Conservation (phyloP, 495 filamentous ascomycete genomes). For the Chaetomium cochliodes region DNA sequence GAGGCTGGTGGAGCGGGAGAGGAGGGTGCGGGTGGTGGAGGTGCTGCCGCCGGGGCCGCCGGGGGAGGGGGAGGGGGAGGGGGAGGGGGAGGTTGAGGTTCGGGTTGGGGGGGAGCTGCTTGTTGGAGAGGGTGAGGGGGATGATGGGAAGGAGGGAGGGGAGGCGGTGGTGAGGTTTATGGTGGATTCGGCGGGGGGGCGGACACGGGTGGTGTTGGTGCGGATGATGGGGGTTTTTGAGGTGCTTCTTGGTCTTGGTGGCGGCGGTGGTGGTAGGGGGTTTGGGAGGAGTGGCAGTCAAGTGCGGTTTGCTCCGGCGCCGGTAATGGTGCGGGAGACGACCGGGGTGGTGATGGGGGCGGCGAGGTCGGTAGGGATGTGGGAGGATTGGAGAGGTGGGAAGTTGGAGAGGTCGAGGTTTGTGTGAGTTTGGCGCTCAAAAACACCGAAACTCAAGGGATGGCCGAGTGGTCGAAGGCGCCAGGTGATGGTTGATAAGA, state of each 20-base stretch:
- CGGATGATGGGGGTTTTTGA: constrained; percentile 17
- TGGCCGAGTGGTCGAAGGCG: too few species aligned
- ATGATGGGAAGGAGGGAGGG: background rate
- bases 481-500: too few species aligned
- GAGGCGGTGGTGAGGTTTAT: constrained; percentile 3
- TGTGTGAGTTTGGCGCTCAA: background rate
- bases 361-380: constrained; percentile 6
- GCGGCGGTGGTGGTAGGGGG: background rate
- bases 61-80: too few species aligned
- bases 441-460: too few species aligned
- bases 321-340: background rate
- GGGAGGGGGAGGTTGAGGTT: too few species aligned
- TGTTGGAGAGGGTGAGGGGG: background rate
- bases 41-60: background rate
- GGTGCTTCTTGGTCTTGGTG: background rate
- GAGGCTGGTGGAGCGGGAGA: background rate
- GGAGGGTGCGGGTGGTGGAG: background rate
- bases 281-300: background rate
- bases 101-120: too few species aligned
- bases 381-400: constrained; percentile 16
- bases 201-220: constrained; percentile 14
- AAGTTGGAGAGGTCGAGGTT: background rate
- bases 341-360: background rate
- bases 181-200: constrained; percentile 2
- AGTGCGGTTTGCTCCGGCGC: constrained; percentile 6